Conservation (phyloP, 805 yeast species). For the Starmerella khaoyaiensis region DNA sequence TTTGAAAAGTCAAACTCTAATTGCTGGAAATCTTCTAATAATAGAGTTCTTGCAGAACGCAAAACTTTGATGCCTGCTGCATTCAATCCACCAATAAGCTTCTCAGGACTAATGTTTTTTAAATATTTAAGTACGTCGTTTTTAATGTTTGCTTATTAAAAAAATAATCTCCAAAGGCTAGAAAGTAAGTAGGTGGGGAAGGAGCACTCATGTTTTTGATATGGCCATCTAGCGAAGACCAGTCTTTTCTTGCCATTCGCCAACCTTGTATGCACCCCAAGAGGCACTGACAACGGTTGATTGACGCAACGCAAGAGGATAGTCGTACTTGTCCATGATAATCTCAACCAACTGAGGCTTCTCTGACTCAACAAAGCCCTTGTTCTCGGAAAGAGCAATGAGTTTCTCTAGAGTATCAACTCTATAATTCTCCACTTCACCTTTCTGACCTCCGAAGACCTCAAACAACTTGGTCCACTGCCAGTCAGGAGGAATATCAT, state of each 20-base stretch:
- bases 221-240: too few species aligned
- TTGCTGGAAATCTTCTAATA: too few species aligned
- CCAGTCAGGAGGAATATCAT: slow-evolving; percentile 75
- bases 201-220: too few species aligned
- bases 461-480: slow-evolving; percentile 59
- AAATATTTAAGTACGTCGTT: too few species aligned
- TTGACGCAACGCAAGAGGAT: slow-evolving; percentile 44
- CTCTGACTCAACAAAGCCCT: slow-evolving; percentile 28
- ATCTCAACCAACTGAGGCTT: slow-evolving; percentile 47
- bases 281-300: slow-evolving; percentile 14
- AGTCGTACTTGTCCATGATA: slow-evolving; percentile 44
- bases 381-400: slow-evolving; percentile 28
- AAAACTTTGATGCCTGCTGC: too few species aligned
- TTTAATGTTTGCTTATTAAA: too few species aligned
- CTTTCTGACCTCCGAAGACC: slow-evolving; percentile 35
- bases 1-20: too few species aligned
- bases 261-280: slow-evolving; percentile 15
- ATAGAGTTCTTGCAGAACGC: too few species aligned
- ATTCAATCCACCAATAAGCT: too few species aligned
- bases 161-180: too few species aligned
- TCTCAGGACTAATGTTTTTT: too few species aligned
- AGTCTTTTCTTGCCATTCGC: slow-evolving; percentile 13
- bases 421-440: slow-evolving; percentile 25
- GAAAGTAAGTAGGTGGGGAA: too few species aligned
- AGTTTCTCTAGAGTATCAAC: slow-evolving; percentile 34